Evolutionary conservation across 1,284 basidiomycete genomes (phyloP).

Genomic region (Ceratobasidium sp.): DNA sequence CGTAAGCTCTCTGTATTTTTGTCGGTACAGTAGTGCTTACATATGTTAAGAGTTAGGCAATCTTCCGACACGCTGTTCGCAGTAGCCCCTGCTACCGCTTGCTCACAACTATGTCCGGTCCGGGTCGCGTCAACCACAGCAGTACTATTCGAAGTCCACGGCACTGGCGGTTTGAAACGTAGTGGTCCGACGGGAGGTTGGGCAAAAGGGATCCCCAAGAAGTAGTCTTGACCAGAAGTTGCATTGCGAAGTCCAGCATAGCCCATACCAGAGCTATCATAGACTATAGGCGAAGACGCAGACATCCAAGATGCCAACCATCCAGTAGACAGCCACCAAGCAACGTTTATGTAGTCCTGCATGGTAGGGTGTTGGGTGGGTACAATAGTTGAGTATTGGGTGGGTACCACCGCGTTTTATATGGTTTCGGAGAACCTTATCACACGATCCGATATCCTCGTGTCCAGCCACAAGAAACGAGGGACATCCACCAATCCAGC

Average conservation of each 20-base stretch:
- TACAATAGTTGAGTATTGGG: no score
- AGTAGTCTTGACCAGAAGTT: constrained; percentile 29
- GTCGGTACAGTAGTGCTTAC: constrained; percentile 30
- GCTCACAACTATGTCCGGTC: constrained; percentile 31
- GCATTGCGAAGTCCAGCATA: constrained; percentile 7
- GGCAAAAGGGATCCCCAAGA: constrained; percentile 41
- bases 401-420: no score
- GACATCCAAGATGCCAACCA: not conserved
- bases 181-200: constrained; percentile 39
- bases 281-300: not conserved
- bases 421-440: no score
- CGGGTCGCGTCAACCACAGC: constrained; percentile 30
- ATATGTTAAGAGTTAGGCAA: constrained; percentile 57
- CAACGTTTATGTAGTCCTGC: no score
- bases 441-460: no score
- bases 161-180: constrained; percentile 62
- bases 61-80: constrained; percentile 52
- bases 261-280: not conserved
- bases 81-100: not conserved
- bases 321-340: not conserved
- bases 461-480: no score
- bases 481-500: no score
- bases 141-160: constrained; percentile 54
- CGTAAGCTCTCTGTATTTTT: constrained; percentile 44
- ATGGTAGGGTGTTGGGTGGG: no score